Base-by-base conservation (phyloP, 1,284 basidiomycete species). In the Papiliotrema nemorosa region DNA sequence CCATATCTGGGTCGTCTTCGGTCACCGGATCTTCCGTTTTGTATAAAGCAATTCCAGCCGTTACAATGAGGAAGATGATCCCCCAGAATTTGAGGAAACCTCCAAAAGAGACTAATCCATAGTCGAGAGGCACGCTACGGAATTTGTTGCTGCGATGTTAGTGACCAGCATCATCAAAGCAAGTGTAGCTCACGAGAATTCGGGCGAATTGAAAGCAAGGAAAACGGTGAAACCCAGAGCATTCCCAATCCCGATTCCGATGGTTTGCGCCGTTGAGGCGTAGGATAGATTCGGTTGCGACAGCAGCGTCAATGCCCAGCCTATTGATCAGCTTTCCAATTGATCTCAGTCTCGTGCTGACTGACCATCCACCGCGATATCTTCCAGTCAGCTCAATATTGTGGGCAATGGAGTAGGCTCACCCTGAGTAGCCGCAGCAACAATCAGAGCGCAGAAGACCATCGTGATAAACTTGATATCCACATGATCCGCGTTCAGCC, bases 151-250 rank as follows among this genome's bases (percentile, higher is more conserved):
- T 77, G 54, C 12, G 34, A 7, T 34, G 21, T 7, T 26, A n/a
- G n/a, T n/a, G n/a, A n/a, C n/a, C n/a, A n/a, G n/a, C n/a, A 31
- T 31, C 29, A 31, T 27, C 7, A 38, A 5, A 27, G 20, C 22
- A 26, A 37, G 6, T 22, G 24, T 16, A 31, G 79, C 85, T 52
- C 62, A 92, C 88, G 84, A 82, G 67, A 98, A 98, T 38, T 88
- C 87, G 63, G 91, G 85, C 62, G 89, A 92, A 70, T 97, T 98
- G 69, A 99, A 85, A 0, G 96, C 94, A 27, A 99, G 80, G 69
- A 99, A 98, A 24, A 98, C 91, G 24, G 96, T 98, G 68, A 97
- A 98, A 6, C 90, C 92, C 35, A 93, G 82, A 64, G 98, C 96
- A 73, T 88, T 97, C 25, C 96, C 96, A 3, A 90, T 89, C 64